Percentiles rank a stretch among this genome's conserved stretches.
Conservation (phyloP, 1,284 basidiomycete species). For the Trametes hirsuta region DNA sequence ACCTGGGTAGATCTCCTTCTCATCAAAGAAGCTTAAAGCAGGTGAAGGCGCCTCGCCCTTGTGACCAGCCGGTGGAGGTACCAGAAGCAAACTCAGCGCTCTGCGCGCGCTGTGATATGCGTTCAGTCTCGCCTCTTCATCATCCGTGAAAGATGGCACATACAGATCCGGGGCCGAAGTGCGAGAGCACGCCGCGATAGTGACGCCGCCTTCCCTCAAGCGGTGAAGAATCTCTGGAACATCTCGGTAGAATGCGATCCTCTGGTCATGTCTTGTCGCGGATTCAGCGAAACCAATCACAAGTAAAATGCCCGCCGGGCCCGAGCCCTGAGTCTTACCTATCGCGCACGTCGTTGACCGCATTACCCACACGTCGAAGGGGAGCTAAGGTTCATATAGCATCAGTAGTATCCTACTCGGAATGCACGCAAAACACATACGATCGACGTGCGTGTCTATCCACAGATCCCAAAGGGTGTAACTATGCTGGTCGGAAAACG, state of each 20-base stretch:
- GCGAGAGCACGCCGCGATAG: conserved; percentile 78
- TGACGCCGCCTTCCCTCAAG: conserved; percentile 55
- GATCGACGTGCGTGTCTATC: conserved; percentile 75
- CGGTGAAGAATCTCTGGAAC: conserved; percentile 77
- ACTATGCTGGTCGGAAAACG: conserved; percentile 41
- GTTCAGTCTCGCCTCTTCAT: neutral
- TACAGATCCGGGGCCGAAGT: conserved; percentile 74
- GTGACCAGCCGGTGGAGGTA: conserved; percentile 52
- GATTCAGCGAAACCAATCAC: neutral
- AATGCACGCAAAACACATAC: conserved; percentile 32
- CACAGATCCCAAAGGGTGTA: conserved; percentile 87
- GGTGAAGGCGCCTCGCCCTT: conserved; percentile 43
- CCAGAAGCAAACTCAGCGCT: conserved; percentile 69
- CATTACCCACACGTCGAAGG: conserved; percentile 57
- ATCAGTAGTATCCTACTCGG: neutral
- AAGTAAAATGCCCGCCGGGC: neutral
- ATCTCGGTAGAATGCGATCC: conserved; percentile 73
- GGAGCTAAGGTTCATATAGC: conserved; percentile 51
- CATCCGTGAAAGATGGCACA: conserved; percentile 33
- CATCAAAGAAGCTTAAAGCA: conserved; percentile 76
- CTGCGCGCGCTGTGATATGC: conserved; percentile 63
- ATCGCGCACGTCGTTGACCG: conserved; percentile 65
- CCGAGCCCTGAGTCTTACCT: conserved; percentile 40
- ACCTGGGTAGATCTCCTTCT: conserved; percentile 87
- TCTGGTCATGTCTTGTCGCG: conserved; percentile 50